Evolutionary conservation across 768 basidiomycete species (phyloP), one percentile per base, ranked within the genome.

Genomic region (Postia placenta): DNA sequence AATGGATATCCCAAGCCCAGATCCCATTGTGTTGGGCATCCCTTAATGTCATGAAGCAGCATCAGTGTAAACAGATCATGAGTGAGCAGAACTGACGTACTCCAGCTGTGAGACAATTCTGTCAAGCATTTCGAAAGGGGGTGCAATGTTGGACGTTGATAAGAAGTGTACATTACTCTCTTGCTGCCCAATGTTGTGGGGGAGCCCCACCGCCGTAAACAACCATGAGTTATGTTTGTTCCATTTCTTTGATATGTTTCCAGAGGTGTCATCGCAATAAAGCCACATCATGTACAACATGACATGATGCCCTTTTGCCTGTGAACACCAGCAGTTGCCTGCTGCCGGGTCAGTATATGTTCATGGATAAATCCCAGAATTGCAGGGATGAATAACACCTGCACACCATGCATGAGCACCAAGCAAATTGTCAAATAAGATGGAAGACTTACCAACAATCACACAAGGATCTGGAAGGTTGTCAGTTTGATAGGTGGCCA

Each of bases 241-340:
- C 73, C 73, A 75, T 50, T 73, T 72, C 52, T 76, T 76, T 0
- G 71, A 75, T 0, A 55, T 27, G 50, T 75, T 75, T 0, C 73
- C 74, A 0, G 71, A 74, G 0, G 69, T 72, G 44, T 75, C 69
- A 39, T 75, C 71, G 48, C 72, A 72, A 52, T 74, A 74, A 0
- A 71, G 33, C 69, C 70, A 72, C 0, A 74, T 42, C 11, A 66
- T 65, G 17, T 70, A 50, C 0, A 61, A 27, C 11, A 61, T 27
- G 5, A 72, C 68, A 23, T 60, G 62, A 17, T 52, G 51, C 0
- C 45, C 54, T 5, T 49, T 28, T 1, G 58, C 56, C n/a, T 38
- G 38, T 27, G 11, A 25, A 3, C 53, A 38, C 53, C 53, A 54
- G 1, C 25, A 44, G 23, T 54, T 54, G 3, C 45, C 52, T 15